Evolutionary conservation across 1,284 basidiomycete species (phyloP), one percentile per base, ranked within the genome.

Genomic region (Puccinia triticina): DNA sequence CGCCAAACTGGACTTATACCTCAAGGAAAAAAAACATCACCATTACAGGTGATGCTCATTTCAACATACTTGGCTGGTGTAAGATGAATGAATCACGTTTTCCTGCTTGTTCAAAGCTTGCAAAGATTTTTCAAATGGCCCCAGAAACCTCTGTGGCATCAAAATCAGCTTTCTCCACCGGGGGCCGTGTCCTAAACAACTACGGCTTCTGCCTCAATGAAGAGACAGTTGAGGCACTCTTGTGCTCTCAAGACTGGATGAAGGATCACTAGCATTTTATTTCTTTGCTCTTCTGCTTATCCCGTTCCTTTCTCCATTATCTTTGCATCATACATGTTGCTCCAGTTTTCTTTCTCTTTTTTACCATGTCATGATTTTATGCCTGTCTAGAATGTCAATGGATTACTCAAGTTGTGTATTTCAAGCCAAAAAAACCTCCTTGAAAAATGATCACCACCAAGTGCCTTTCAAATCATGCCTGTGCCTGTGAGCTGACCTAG

Each of bases 161-260:
- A 5, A 34, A 71, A 32, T 48, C 67, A 0, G 67, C 67, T 8
- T 48, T 71, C 67, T 71, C 67, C 18, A 71, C 67, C 7, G 43
- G 67, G 5, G 43, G 43, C 5, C 5, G 67, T 18, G 43, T 71
- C 21, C 67, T 71, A 7, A 43, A 71, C n/a, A 34, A 71, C 43
- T 50, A 71, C 67, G 7, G 23, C 40, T 21, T 4, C n/a, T 10
- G 26, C 18, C 43, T 50, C 34, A 71, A 71, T 8, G 43, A 48
- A 43, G 12, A 26, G 2, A 48, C 23, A 23, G 43, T 71, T 48
- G 43, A 71, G 67, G 43, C 67, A 23, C 67, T 71, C 26, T 1
- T 71, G 18, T 50, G 67, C 18, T 23, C 67, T 71, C 43, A 71
- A 48, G 67, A 71, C 23, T 71, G 67, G 67, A 21, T 71, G 7